A percentile compares a stretch with the other conserved stretches of the same genome.
Conservation (phyloP, 2,329 filamentous ascomycete species). For the Chalara sp. region DNA sequence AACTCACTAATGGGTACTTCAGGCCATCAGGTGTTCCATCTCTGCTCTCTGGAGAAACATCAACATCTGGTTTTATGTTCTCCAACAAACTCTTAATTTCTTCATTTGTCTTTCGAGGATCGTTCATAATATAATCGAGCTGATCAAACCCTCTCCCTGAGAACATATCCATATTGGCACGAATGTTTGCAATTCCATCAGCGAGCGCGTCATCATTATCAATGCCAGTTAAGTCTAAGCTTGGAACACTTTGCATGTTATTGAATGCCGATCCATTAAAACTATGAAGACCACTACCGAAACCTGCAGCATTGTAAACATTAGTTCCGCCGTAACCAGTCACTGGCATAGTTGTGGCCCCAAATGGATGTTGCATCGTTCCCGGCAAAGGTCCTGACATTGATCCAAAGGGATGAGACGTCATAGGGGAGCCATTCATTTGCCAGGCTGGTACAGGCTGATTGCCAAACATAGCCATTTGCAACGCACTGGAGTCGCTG, state of each 20-base stretch:
- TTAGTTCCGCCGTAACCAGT: neutral
- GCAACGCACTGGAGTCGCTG: conserved; percentile 1
- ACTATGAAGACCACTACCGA: neutral
- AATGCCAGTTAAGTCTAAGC: too few species aligned
- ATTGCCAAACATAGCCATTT: conserved; percentile 15
- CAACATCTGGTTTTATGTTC: conserved; percentile 68
- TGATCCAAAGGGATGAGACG: too few species aligned
- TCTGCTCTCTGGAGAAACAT: conserved; percentile 53
- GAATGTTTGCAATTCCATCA: too few species aligned
- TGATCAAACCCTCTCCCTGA: conserved; percentile 1
- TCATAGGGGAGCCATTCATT: neutral
- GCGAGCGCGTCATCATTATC: too few species aligned
- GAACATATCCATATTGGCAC: too few species aligned
- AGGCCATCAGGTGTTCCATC: conserved; percentile 65
- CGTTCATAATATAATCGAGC: conserved; percentile 25
- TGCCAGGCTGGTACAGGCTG: conserved; percentile 19
- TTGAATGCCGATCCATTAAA: too few species aligned
- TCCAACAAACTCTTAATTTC: conserved; percentile 64
- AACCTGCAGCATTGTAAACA: neutral
- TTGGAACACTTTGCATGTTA: too few species aligned
- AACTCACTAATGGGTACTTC: conserved; percentile 46
- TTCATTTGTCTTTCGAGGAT: conserved; percentile 48
- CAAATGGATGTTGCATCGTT: too few species aligned
- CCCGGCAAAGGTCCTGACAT: too few species aligned
- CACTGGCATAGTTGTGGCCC: too few species aligned